Conservation (phyloP, 2,329 filamentous ascomycete genomes). For the Fusarium algeriense region DNA sequence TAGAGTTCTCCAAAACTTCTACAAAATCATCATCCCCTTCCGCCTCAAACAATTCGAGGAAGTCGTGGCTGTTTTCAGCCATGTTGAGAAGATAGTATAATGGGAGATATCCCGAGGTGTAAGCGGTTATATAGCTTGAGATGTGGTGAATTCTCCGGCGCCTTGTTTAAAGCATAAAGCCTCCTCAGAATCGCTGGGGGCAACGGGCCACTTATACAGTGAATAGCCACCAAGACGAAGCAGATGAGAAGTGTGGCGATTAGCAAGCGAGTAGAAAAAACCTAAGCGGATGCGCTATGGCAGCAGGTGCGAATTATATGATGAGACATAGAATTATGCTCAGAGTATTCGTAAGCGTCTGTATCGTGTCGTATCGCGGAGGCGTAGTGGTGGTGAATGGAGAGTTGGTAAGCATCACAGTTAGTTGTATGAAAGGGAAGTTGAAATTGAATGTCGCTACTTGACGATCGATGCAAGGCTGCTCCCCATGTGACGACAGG, state of each 20-base stretch:
- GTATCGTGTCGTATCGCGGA: background rate
- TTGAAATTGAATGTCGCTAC: slow-evolving; percentile 23
- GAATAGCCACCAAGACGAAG: slow-evolving; percentile 3
- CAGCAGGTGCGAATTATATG: slow-evolving; percentile 7
- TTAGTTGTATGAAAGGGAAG: slow-evolving; percentile 12
- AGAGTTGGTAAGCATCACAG: slow-evolving; percentile 14
- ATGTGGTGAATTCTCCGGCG: background rate
- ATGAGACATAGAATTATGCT: slow-evolving; percentile 3
- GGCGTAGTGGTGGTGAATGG: background rate
- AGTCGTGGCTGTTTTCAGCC: slow-evolving; percentile 34
- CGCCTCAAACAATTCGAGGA: slow-evolving; percentile 38
- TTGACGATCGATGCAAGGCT: slow-evolving; percentile 32
- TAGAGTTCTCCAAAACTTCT: slow-evolving; percentile 21
- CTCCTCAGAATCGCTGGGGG: slow-evolving; percentile 2
- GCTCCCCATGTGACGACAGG: slow-evolving; percentile 38
- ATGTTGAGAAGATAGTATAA: slow-evolving; percentile 22
- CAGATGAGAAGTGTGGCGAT: slow-evolving; percentile 31
- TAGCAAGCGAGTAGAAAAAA: slow-evolving; percentile 4
- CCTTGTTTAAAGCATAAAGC: slow-evolving; percentile 21
- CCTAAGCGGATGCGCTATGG: slow-evolving; percentile 16
- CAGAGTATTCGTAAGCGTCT: slow-evolving; percentile 12
- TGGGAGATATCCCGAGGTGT: background rate
- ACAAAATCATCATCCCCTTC: slow-evolving; percentile 40
- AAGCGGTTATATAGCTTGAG: background rate
- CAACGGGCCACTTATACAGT: slow-evolving; percentile 12